phyloP scores from a whole-genome alignment of 495 filamentous ascomycete species.

The Aspergillus cavernicola region DNA sequence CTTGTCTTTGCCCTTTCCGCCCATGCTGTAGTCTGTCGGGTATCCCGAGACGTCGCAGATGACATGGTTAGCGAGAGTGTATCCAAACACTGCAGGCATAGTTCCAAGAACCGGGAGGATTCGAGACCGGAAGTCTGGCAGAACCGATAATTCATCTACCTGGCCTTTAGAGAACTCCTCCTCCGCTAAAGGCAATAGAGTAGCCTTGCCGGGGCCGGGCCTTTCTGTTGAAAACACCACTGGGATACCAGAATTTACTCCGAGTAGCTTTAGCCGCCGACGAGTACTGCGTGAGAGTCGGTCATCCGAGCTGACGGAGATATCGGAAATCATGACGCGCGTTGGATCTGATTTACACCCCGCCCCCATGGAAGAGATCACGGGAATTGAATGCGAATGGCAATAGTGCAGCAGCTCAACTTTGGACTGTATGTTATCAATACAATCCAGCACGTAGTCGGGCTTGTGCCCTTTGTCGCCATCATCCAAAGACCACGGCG shows the following conservation, averaged over 20 bases:
- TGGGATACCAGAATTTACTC: constrained; percentile 80
- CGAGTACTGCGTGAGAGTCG: constrained; percentile 82
- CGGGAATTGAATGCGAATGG: constrained; percentile 64
- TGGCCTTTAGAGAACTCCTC: constrained; percentile 87
- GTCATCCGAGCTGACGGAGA: constrained; percentile 84
- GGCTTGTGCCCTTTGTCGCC: constrained; percentile 59
- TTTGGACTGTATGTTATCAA: constrained; percentile 97
- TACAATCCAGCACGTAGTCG: constrained; percentile 91
- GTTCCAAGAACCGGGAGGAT: constrained; percentile 94
- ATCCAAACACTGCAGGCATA: constrained; percentile 95
- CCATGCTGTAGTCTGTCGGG: constrained; percentile 74
- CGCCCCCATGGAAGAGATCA: constrained; percentile 95
- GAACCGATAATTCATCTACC: constrained; percentile 78
- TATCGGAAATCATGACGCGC: constrained; percentile 85
- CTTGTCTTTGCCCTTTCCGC: constrained; percentile 77
- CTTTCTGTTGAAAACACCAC: constrained; percentile 93
- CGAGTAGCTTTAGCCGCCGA: constrained; percentile 69
- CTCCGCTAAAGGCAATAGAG: constrained; percentile 78
- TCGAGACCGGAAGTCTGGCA: constrained; percentile 88
- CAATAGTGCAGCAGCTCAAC: constrained; percentile 90
- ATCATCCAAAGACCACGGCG: constrained; percentile 48
- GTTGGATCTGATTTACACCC: constrained; percentile 98
- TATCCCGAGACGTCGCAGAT: constrained; percentile 84
- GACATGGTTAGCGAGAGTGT: constrained; percentile 84
- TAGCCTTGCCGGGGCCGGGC: constrained; percentile 85